Base-by-base conservation (phyloP, 768 basidiomycete species). In the Podaxis sp. region DNA sequence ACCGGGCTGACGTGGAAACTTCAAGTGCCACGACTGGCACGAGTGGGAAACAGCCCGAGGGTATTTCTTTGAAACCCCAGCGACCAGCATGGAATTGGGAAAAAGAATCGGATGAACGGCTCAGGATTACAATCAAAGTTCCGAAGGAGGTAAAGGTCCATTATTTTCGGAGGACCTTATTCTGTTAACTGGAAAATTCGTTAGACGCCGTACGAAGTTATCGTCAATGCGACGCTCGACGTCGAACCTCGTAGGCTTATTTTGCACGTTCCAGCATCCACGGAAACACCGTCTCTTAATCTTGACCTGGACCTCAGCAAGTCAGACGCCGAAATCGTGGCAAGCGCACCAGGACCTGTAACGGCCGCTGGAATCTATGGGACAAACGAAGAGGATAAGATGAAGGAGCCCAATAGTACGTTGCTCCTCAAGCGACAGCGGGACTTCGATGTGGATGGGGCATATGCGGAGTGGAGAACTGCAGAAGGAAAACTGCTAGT, bases 401-500 rank as follows among this genome's bases (percentile, higher is more conserved):
- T 41, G 69, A 73, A 63, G 66, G 78, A 64, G 70, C 74, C 72
- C 15, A 72, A 68, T 33, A 73, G 70, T 41, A 69, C 69, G 3
- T 69, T 89, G 56, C 73, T 70, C 62, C 77, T 91, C 40, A 89
- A 89, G 67, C 80, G 84, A 48, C 79, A 82, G 67, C 76, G 85
- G 4, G 77, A 80, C 41, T 78, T 91, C 15, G 80, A 89, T 61
- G 83, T 90, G 0, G 87, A 90, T 24, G 71, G 68, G 2, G 89
- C 89, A 0, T 75, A 70, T 51, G 89, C 88, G 6, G 86, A 90
- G 70, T 93, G 91, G 90, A 79, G 76, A 37, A 79, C 90, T 22
- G 82, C 75, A 5, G 82, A 87, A 51, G 77, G 75, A 7, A 64
- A 74, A 50, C 70, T 92, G 56, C 71, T 85, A 4, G 68, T 90